Conservation (phyloP, 2,329 filamentous ascomycete genomes). For the Emmonsiellopsis sp. region DNA sequence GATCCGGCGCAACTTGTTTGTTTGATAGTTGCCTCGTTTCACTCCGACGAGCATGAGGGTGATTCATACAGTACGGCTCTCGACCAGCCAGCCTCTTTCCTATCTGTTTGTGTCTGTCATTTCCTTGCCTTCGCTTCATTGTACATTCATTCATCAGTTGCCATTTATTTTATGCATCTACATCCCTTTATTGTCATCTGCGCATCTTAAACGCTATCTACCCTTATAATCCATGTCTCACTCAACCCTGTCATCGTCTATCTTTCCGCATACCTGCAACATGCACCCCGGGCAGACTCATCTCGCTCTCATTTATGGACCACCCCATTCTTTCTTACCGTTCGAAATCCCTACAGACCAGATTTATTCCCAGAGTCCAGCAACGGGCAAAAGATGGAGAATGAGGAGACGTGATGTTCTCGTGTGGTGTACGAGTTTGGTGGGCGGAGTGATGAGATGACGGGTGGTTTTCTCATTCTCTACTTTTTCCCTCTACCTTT, state of each 20-base stretch:
- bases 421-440: conserved; percentile 2
- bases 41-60: not conserved
- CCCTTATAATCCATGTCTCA: not conserved
- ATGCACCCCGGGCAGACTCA: not conserved
- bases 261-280: not conserved
- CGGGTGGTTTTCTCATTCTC: not conserved
- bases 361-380: not conserved
- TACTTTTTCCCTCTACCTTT: conserved; percentile 3
- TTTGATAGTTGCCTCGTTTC: not conserved
- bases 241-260: not conserved
- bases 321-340: not conserved
- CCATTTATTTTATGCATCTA: not conserved
- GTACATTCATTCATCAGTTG: not conserved
- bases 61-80: not conserved
- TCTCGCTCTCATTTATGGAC: no score
- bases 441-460: conserved; percentile 1
- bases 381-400: not conserved
- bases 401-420: not conserved
- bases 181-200: not conserved
- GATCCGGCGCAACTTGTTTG: not conserved
- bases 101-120: not conserved
- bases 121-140: not conserved
- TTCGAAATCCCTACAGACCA: not conserved
- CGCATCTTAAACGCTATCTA: not conserved
- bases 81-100: not conserved